These are phyloP conservation scores for Ophiobolus disseminans DNA, from an alignment of 2,329 filamentous ascomycete species.

Conservation along the genomic window DNA sequence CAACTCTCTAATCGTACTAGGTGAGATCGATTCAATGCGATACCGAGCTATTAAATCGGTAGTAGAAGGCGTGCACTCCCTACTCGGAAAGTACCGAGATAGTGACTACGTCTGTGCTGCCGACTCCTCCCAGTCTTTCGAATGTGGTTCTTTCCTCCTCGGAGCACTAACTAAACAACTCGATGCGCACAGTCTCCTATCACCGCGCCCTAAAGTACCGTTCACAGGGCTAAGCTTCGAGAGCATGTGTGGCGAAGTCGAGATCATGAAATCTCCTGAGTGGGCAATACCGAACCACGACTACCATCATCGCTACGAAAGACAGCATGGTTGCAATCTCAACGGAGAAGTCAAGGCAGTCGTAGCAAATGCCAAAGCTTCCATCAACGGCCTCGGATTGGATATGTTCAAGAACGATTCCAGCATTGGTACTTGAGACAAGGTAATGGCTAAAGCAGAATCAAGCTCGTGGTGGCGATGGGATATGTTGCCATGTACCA, in stretches of 20 bases:
- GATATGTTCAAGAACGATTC: too few species aligned
- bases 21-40: constrained; percentile 10
- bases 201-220: constrained; percentile 11
- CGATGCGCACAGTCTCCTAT: constrained; percentile 6
- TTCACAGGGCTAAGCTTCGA: constrained; percentile 16
- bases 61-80: constrained; percentile 4
- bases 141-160: constrained; percentile 23
- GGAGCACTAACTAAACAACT: constrained; percentile 27
- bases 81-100: constrained; percentile 10
- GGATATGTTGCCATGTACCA: too few species aligned
- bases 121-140: background rate
- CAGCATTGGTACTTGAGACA: too few species aligned
- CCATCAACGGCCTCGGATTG: too few species aligned
- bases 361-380: background rate
- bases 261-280: background rate
- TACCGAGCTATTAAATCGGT: constrained; percentile 9
- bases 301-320: background rate
- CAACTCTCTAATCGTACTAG: background rate
- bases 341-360: background rate
- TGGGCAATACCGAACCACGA: background rate
- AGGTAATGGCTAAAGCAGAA: too few species aligned
- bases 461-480: too few species aligned
- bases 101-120: constrained; percentile 2
- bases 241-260: background rate
- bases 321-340: background rate